Evolutionary conservation across 164 flowering plant species (phyloP).

Genomic region (Nymphaea colorata): DNA sequence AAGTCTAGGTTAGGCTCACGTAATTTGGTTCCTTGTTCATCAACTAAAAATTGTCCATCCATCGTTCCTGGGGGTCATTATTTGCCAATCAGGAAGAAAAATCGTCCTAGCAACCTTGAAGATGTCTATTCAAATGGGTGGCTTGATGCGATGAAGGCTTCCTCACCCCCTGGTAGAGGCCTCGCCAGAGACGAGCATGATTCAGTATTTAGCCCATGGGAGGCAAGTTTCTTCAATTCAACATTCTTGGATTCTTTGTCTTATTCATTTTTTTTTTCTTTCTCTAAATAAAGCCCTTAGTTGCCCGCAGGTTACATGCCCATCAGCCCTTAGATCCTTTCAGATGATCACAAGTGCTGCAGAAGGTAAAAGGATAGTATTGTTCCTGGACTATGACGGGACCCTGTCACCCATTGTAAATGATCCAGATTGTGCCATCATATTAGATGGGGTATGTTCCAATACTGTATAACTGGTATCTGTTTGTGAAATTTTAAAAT

Average conservation of each 20-base stretch:
- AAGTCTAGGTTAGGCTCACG: constrained; percentile 61
- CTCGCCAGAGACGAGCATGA: constrained; percentile 41
- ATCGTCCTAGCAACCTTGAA: constrained; percentile 31
- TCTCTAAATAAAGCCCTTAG: background rate
- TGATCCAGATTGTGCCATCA: constrained; percentile 63
- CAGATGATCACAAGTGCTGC: constrained; percentile 29
- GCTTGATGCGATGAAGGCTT: constrained; percentile 72
- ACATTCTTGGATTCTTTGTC: background rate
- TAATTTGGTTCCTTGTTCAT: constrained; percentile 24
- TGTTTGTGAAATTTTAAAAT: background rate
- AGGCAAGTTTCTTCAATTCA: constrained; percentile 23
- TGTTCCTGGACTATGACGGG: constrained; percentile 77
- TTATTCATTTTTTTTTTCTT: background rate
- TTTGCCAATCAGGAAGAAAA: constrained; percentile 36
- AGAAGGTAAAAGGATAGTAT: constrained; percentile 43
- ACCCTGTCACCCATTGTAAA: constrained; percentile 76
- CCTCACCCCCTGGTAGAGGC: constrained; percentile 75
- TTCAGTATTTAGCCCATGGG: constrained; percentile 40
- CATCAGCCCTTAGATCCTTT: constrained; percentile 59
- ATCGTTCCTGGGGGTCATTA: constrained; percentile 13
- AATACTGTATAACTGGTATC: background rate
- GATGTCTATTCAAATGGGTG: constrained; percentile 56
- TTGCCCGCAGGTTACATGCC: constrained; percentile 42
- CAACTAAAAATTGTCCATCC: constrained; percentile 19
- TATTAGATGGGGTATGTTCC: constrained; percentile 46